A percentile compares a stretch with the other conserved stretches of the same genome.
Conservation (phyloP, 2,329 filamentous ascomycete species). For the Paramyrothecium sp. region DNA sequence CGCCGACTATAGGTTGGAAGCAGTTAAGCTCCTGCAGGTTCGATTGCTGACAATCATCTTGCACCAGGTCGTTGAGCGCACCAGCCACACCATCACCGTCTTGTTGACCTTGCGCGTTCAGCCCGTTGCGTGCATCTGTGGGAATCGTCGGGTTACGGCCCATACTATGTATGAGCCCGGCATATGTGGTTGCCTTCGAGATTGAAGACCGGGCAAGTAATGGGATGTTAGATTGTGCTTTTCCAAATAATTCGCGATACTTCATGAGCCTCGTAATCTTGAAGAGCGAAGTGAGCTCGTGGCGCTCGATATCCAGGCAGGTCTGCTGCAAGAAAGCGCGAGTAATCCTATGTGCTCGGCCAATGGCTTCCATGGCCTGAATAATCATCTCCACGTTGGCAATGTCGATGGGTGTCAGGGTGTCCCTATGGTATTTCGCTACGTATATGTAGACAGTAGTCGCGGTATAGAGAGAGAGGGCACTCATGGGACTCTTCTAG, state of each 20-base stretch:
- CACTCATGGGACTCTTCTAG: conserved; percentile 38
- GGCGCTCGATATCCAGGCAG: conserved; percentile 72
- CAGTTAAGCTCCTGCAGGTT: conserved; percentile 19
- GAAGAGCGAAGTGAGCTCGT: conserved; percentile 35
- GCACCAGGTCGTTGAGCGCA: conserved; percentile 1
- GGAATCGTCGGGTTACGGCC: background rate
- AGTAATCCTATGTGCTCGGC: conserved; percentile 71
- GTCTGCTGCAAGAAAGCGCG: conserved; percentile 83
- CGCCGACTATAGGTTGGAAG: conserved; percentile 30
- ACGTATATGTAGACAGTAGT: conserved; percentile 81
- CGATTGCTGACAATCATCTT: conserved; percentile 6
- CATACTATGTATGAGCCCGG: background rate
- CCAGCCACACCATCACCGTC: conserved; percentile 5
- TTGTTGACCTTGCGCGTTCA: background rate
- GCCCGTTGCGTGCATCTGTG: background rate
- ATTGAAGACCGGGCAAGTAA: conserved; percentile 44
- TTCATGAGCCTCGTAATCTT: conserved; percentile 32
- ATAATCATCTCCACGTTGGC: conserved; percentile 72
- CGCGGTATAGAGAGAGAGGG: conserved; percentile 83
- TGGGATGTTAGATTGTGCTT: conserved; percentile 39
- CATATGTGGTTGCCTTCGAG: conserved; percentile 32
- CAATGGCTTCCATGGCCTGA: conserved; percentile 74
- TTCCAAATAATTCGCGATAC: conserved; percentile 26
- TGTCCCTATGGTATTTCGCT: conserved; percentile 64
- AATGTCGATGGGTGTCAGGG: conserved; percentile 45